Percentiles rank a stretch among this genome's conserved stretches.
These are phyloP conservation scores for Verbascum thapsus DNA, from an alignment of 257 asterid genomes.

Conservation along the genomic window DNA sequence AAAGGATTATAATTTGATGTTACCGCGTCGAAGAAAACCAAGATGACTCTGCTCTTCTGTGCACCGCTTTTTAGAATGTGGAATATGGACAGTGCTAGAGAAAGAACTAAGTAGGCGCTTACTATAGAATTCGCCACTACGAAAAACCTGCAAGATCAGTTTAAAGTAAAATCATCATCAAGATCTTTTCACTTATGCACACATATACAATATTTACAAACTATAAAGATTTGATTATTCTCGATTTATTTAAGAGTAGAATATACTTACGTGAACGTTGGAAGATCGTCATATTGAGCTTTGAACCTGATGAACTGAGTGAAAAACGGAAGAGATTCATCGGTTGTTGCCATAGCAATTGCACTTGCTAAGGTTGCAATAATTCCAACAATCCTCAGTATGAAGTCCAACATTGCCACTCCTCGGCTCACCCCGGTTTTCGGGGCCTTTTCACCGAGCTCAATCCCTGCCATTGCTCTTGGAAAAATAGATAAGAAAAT, in stretches of 20 bases:
- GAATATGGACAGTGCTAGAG: constrained; percentile 61
- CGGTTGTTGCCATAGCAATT: constrained; percentile 62
- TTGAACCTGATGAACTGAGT: constrained; percentile 52
- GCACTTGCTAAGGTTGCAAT: constrained; percentile 63
- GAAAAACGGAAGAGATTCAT: constrained; percentile 47
- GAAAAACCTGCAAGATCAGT: constrained; percentile 58
- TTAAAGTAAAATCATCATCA: background rate
- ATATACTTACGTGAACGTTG: constrained; percentile 62
- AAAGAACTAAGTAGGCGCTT: constrained; percentile 63
- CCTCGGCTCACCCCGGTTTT: constrained; percentile 41
- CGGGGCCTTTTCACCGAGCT: constrained; percentile 39
- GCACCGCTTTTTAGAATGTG: constrained; percentile 56
- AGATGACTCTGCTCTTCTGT: constrained; percentile 26
- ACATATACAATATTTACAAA: too few relatives aligned
- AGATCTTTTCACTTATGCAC: too few relatives aligned
- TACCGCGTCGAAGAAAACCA: constrained; percentile 55
- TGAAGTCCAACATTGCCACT: constrained; percentile 48
- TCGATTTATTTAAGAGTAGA: too few relatives aligned
- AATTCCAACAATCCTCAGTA: constrained; percentile 49
- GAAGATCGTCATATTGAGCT: constrained; percentile 59
- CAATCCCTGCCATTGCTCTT: constrained; percentile 30
- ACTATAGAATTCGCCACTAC: constrained; percentile 74
- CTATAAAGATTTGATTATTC: too few relatives aligned
- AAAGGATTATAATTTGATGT: too few relatives aligned
- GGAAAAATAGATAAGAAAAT: background rate